Evolutionary conservation across 108 stramenopile species (phyloP).

Genomic region (Nitzschia sp.): DNA sequence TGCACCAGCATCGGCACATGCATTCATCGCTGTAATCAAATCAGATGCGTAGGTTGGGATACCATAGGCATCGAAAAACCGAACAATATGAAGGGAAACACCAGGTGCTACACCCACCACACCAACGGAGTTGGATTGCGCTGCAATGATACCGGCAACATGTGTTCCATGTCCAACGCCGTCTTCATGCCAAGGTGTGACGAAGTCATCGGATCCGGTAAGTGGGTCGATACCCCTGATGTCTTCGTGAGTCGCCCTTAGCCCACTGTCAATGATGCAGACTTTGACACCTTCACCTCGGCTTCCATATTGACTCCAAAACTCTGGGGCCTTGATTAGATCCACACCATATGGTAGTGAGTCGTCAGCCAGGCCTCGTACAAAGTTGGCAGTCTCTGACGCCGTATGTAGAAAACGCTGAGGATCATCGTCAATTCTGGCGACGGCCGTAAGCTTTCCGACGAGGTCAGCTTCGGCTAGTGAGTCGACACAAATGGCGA

Average conservation of each 20-base stretch:
- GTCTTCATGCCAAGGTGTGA: conserved; percentile 47
- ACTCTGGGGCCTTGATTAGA: conserved; percentile 20
- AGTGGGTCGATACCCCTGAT: conserved; percentile 19
- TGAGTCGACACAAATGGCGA: conserved; percentile 2
- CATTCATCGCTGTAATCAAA: conserved; percentile 40
- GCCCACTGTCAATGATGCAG: conserved; percentile 61
- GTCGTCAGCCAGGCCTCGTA: background rate
- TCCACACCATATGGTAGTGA: conserved; percentile 13
- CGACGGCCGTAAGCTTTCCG: background rate
- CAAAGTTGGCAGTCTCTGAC: background rate
- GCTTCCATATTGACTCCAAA: conserved; percentile 23
- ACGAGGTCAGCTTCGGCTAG: background rate
- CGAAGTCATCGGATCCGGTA: conserved; percentile 7
- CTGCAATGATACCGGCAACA: conserved; percentile 59
- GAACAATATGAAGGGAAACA: conserved; percentile 40
- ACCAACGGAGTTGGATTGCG: conserved; percentile 23
- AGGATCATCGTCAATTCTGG: background rate
- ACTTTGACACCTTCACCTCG: conserved; percentile 42
- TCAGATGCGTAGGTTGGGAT: conserved; percentile 29
- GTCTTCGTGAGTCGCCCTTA: conserved; percentile 43
- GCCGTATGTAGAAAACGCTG: background rate
- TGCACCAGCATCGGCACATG: conserved; percentile 44
- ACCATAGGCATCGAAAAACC: conserved; percentile 38
- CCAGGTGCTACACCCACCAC: conserved; percentile 43
- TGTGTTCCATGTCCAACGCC: conserved; percentile 58